Base-by-base conservation (phyloP, 331 rosid species). In the Rhamnella rubrinervis region DNA sequence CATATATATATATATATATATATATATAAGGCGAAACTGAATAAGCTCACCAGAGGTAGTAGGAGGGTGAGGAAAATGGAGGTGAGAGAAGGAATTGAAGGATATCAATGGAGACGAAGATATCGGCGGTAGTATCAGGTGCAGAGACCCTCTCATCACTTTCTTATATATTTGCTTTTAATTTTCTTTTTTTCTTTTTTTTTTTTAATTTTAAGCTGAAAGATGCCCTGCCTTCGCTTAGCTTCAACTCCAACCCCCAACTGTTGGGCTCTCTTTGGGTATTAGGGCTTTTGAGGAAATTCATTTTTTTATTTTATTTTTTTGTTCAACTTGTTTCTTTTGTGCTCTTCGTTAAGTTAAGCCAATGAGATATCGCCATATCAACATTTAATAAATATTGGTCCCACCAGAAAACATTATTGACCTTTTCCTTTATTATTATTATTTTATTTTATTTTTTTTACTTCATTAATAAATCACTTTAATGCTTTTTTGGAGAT, bases 51-150 rank as follows among this genome's bases (percentile, higher is more conserved):
- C 90, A 37, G 75, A 59, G 44, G 85, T 41, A 6, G 77, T 38
- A 35, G 59, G 55, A 46, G 40, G 63, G 18, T 13, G n/a, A 56
- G 92, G 66, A 0, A 82, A 55, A 11, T 62, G 68, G 63, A 81
- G 76, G 70, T 47, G 86, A 65, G 92, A 81, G 73, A 85, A 66
- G 49, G 91, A 90, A 79, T 56, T 75, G 82, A 88, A 68, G 61
- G 81, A 82, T 67, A 74, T 35, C 12, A 79, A 53, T 14, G 80
- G 76, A 50, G 85, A 63, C 9, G 83, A 55, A 25, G 84, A 72
- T 63, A 75, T 78, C 75, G 89, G 85, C 80, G 87, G 69, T 46
- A 71, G 55, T 7, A 75, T 41, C 6, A 53, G 69, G 50, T 79
- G 62, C 28, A 75, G 23, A 47, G 78, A 76, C 15, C 80, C 78